Evolutionary conservation across 2,329 filamentous ascomycete genomes (phyloP).

Genomic region (Pyricularia grisea): DNA sequence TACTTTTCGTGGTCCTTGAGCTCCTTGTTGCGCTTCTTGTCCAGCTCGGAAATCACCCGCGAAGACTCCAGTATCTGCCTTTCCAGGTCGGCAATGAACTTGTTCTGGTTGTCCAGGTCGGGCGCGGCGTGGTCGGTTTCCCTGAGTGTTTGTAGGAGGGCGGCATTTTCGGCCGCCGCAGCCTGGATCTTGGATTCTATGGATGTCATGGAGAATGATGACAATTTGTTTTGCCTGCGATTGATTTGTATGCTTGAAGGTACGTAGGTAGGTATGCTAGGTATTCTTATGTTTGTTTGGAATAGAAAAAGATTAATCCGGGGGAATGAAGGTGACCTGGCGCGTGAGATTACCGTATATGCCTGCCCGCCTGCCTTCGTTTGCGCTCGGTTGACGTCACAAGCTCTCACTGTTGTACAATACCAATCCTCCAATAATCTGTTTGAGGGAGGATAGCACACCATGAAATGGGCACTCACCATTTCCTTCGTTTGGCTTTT

Average conservation of each 20-base stretch:
- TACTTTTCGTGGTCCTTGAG: slow-evolving; percentile 42
- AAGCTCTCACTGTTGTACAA: not conserved
- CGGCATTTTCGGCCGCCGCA: slow-evolving; percentile 27
- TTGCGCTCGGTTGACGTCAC: not conserved
- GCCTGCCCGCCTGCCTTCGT: not conserved
- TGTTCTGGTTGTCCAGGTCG: slow-evolving; percentile 32
- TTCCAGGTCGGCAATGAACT: slow-evolving; percentile 35
- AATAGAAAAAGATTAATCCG: not conserved
- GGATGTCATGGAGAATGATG: slow-evolving; percentile 15
- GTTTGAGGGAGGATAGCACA: not conserved
- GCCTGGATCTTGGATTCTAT: slow-evolving; percentile 26
- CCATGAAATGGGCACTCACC: not conserved
- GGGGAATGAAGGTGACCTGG: not conserved
- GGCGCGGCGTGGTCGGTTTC: slow-evolving; percentile 39
- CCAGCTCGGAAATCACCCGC: slow-evolving; percentile 27
- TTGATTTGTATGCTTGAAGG: not conserved
- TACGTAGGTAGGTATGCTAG: not conserved
- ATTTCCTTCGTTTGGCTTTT: not conserved
- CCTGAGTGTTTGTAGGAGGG: slow-evolving; percentile 34
- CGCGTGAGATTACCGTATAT: not conserved
- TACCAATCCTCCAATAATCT: not conserved
- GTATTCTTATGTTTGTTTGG: no score
- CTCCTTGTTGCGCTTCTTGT: slow-evolving; percentile 32
- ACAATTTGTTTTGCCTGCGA: not conserved
- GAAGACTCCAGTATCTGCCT: slow-evolving; percentile 25